Evolutionary conservation across 495 filamentous ascomycete genomes (phyloP).

Genomic region (Talaromyces liani): DNA sequence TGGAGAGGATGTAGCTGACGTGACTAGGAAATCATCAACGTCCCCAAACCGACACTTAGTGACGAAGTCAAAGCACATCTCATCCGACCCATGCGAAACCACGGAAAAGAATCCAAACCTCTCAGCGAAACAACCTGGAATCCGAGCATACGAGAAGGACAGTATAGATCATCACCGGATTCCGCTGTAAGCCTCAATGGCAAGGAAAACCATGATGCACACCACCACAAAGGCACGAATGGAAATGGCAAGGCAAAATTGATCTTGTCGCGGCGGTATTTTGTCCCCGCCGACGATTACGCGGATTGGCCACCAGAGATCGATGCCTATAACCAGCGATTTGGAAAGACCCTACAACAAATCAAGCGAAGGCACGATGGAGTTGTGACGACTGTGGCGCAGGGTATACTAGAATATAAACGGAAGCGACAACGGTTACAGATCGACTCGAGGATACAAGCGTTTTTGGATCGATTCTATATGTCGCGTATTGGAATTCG

Average conservation of each 20-base stretch:
- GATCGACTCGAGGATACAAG: slow-evolving; percentile 93
- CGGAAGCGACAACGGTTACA: slow-evolving; percentile 94
- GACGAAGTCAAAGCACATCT: slow-evolving; percentile 74
- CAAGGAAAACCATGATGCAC: slow-evolving; percentile 35
- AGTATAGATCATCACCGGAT: slow-evolving; percentile 70
- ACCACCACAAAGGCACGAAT: slow-evolving; percentile 16
- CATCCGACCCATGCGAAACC: slow-evolving; percentile 59
- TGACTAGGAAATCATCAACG: slow-evolving; percentile 78
- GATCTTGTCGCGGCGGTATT: slow-evolving; percentile 64
- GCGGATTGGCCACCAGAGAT: slow-evolving; percentile 92
- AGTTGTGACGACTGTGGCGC: slow-evolving; percentile 90
- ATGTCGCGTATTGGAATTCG: slow-evolving; percentile 99
- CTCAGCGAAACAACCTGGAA: slow-evolving; percentile 80
- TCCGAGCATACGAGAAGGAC: slow-evolving; percentile 79
- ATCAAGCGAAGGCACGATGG: slow-evolving; percentile 96
- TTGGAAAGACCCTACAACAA: slow-evolving; percentile 73
- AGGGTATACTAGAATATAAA: slow-evolving; percentile 97
- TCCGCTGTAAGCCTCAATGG: slow-evolving; percentile 31
- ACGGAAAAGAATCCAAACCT: slow-evolving; percentile 52
- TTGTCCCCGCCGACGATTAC: slow-evolving; percentile 80
- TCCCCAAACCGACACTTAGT: slow-evolving; percentile 68
- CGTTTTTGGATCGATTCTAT: slow-evolving; percentile 97
- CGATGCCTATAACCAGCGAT: slow-evolving; percentile 86
- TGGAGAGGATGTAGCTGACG: background rate
- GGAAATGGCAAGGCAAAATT: slow-evolving; percentile 32